Evolutionary conservation across 1,139 yeast genomes (phyloP), one percentile per base, ranked within the genome.

Genomic region (Yamadazyma triangularis): DNA sequence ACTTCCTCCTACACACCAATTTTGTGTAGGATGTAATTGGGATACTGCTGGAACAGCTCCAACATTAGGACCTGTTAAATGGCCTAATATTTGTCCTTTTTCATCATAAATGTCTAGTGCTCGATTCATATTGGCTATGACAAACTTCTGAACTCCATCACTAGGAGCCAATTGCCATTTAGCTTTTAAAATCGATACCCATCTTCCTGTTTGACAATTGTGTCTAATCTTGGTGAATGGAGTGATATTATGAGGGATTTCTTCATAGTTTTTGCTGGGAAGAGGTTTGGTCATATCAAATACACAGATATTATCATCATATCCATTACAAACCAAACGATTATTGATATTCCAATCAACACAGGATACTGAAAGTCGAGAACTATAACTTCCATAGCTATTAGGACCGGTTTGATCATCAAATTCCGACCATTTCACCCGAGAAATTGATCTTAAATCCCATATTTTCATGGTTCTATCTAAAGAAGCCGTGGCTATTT

Each of bases 31-130:
- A 53, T 91, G 97, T 60, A 91, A 70, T 14, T 76, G 66, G 14
- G 77, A 69, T 1, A 85, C 96, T 0, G 97, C 96, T 2, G 97
- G 97, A 1, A 91, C 96, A 0, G 95, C 88, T 0, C 95, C 85
- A 56, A 84, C 74, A 26, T 24, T 60, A 9, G 58, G 45, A 30
- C 74, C 79, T 3, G 74, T 66, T 23, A 85, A 56, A 51, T 86
- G 95, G 1, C 89, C 94, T 15, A 89, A 51, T 39, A 82, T 88
- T 27, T 71, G 70, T 1, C 97, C 97, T 24, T 73, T 62, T 39
- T 83, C 77, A 28, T 79, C 79, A 48, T 81, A 91, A 6, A 91
- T 66, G 54, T 91, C 97, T 33, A 88, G 69, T 30, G 78, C 86
- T 39, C 94, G 69, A 44, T 82, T 85, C 97, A 91, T 91, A 51